Base-by-base conservation (phyloP, 495 filamentous ascomycete species). In the Trichoderma orchidacearum region DNA sequence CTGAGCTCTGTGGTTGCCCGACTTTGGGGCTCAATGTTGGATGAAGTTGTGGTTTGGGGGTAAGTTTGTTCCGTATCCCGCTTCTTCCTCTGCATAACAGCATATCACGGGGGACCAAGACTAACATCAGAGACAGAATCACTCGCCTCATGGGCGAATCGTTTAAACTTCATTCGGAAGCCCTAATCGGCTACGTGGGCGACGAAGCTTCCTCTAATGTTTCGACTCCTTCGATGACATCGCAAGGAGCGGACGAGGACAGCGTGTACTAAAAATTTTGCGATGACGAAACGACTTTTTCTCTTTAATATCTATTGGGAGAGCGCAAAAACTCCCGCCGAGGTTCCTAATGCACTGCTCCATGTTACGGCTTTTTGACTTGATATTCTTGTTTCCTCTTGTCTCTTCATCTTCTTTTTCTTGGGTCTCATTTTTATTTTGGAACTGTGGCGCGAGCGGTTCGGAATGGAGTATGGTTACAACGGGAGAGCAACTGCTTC, bases 1-100 rank as follows among this genome's bases (percentile, higher is more conserved):
- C 79, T 98, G 59, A 96, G 92, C 70, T 89, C 90, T 30, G 90
- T 88, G 52, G 92, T 98, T 32, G 91, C 93, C 63, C 83, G 87
- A 66, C 81, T 96, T 57, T 98, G 93, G 93, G 93, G 94, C 68
- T 89, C 88, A 60, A 97, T 97, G 85, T 80, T 98, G 62, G 92
- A 97, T 70, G 94, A 96, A 70, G 93, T 96, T 59, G 92, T 96
- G 62, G 93, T 98, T 57, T 98, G 93, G 93, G 93, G 93, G 78
- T 80, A 75, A 76, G 79, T 79, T 21, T 13, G 11, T 11, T 12
- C n/a, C 32, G 3, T 12, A 12, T 23, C 57, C 56, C 54, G 51
- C 35, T 32, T 28, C 54, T n/a, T 58, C 31, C 21, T 29, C 31
- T 53, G 45, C 57, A 54, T 38, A 57, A 41, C 66, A n/a, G n/a